Percentiles rank a stretch among this genome's conserved stretches.
Conservation (phyloP, 2,329 filamentous ascomycete species). For the Fusarium hostae region DNA sequence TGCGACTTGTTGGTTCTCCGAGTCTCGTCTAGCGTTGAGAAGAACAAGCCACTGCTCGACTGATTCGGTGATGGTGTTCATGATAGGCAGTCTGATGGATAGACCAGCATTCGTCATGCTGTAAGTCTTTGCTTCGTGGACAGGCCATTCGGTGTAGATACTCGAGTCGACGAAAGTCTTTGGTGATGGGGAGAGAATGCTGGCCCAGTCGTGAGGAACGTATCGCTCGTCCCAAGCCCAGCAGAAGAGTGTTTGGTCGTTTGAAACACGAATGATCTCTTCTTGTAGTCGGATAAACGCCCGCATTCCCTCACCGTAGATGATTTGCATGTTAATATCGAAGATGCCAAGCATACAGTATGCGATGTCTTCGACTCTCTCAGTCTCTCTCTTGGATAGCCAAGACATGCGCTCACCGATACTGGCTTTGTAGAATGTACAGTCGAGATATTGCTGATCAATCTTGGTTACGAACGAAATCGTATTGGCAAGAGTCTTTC, state of each 20-base stretch:
- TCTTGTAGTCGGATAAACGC: conserved; percentile 19
- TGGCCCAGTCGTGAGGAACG: conserved; percentile 21
- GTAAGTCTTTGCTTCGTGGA: conserved; percentile 23
- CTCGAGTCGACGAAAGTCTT: conserved; percentile 14
- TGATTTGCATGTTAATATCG: conserved; percentile 27
- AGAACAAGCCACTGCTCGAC: conserved; percentile 26
- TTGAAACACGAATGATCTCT: conserved; percentile 24
- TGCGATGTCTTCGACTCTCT: conserved; percentile 13
- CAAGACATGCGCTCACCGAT: conserved; percentile 24
- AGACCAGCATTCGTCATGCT: conserved; percentile 20
- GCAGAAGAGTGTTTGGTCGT: conserved; percentile 23
- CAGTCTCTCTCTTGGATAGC: conserved; percentile 13
- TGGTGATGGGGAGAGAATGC: conserved; percentile 9
- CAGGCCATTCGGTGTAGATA: conserved; percentile 21
- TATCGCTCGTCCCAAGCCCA: conserved; percentile 21
- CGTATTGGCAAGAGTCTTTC: conserved; percentile 16
- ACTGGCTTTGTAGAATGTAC: conserved; percentile 24
- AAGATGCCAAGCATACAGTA: conserved; percentile 28
- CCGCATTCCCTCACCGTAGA: conserved; percentile 20
- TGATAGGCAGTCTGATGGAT: conserved; percentile 10
- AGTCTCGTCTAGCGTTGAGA: conserved; percentile 17
- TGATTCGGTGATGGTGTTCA: conserved; percentile 24
- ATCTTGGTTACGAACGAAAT: conserved; percentile 23
- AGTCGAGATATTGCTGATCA: conserved; percentile 24
- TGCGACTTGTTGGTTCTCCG: conserved; percentile 21